Evolutionary conservation across 441 rosid genomes (phyloP).

Genomic region (Breynia disticha): DNA sequence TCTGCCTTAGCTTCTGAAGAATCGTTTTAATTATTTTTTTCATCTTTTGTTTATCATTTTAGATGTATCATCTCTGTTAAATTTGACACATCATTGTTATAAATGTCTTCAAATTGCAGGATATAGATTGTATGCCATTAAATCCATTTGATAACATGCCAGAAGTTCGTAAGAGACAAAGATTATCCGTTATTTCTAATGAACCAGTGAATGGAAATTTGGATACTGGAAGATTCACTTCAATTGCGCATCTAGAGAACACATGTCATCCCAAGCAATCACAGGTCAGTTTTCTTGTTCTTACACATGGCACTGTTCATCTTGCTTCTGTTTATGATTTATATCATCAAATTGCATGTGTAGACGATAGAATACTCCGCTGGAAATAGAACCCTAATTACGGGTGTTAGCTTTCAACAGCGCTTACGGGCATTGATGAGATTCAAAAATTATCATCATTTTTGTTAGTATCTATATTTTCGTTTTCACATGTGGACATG

Average conservation of each 20-base stretch:
- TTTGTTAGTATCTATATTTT: no score
- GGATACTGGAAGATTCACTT: conserved; percentile 35
- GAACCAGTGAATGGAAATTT: conserved; percentile 40
- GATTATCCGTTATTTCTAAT: conserved; percentile 31
- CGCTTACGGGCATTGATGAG: no score
- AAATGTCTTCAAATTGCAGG: conserved; percentile 36
- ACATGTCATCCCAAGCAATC: conserved; percentile 36
- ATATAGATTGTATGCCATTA: conserved; percentile 95
- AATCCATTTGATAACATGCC: conserved; percentile 87
- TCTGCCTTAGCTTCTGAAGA: not conserved
- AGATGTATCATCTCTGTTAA: not conserved
- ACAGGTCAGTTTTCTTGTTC: conserved; percentile 17
- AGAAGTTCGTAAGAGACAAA: conserved; percentile 65
- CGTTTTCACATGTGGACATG: no score
- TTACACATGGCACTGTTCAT: not conserved
- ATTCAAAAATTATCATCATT: no score
- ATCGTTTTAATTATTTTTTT: no score
- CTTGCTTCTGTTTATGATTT: conserved; percentile 1
- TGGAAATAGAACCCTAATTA: not conserved
- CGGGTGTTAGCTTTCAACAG: not conserved
- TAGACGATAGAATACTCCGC: not conserved
- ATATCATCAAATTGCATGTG: not conserved
- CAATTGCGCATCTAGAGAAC: conserved; percentile 38
- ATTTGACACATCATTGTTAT: no score
- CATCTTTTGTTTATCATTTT: not conserved